phyloP scores from a whole-genome alignment of 1,284 basidiomycete species.

The Vanrija sp. region DNA sequence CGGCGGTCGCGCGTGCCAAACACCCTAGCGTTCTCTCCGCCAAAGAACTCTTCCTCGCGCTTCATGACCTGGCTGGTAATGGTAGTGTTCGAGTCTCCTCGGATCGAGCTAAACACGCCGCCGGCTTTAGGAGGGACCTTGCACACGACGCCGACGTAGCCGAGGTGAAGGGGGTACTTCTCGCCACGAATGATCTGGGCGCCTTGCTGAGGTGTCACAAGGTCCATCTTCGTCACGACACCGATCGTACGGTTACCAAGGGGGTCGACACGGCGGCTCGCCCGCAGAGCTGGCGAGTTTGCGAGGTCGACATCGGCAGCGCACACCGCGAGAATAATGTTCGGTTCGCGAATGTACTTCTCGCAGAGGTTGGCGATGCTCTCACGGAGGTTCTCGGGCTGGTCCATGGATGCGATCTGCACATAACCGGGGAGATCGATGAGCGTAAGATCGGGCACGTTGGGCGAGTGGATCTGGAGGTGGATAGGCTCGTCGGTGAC shows the following conservation, averaged over 20 bases:
- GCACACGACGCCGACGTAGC: constrained; percentile 96
- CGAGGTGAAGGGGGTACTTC: constrained; percentile 93
- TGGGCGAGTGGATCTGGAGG: constrained; percentile 89
- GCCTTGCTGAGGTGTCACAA: constrained; percentile 81
- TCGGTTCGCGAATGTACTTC: constrained; percentile 94
- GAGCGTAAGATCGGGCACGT: constrained; percentile 93
- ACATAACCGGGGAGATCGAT: constrained; percentile 98
- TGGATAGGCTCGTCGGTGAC: constrained; percentile 95
- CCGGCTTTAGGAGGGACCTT: constrained; percentile 55
- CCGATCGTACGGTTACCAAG: constrained; percentile 92
- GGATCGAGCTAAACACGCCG: constrained; percentile 47
- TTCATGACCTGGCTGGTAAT: constrained; percentile 58
- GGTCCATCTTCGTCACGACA: constrained; percentile 98
- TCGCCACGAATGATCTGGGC: constrained; percentile 79
- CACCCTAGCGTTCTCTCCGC: constrained; percentile 56
- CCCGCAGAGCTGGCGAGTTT: constrained; percentile 91
- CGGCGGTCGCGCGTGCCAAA: constrained; percentile 54
- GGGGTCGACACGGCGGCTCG: constrained; percentile 90
- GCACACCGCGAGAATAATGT: constrained; percentile 96
- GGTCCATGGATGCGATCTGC: constrained; percentile 90
- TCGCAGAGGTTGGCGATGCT: constrained; percentile 88
- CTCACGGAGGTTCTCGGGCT: constrained; percentile 89
- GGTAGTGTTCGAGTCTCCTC: constrained; percentile 33
- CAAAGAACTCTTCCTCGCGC: constrained; percentile 79
- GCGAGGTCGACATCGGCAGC: constrained; percentile 97